These are phyloP conservation scores for Diphasiastrum complanatum DNA, from an alignment of 83 land plant genomes.

Conservation along the genomic window DNA sequence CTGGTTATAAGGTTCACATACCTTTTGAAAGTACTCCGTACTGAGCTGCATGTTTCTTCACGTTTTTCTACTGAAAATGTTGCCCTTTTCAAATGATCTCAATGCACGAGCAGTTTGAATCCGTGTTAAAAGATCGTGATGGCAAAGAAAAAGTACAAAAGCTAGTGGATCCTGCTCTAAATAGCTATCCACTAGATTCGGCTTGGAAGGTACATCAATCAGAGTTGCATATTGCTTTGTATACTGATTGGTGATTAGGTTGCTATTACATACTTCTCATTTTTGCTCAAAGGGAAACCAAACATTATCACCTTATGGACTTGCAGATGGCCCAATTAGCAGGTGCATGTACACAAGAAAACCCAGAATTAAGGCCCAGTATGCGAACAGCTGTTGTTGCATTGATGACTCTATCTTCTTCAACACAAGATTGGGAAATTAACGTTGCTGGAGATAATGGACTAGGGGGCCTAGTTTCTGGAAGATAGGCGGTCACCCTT, in stretches of 20 bases:
- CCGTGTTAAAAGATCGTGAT: conserved; percentile 21
- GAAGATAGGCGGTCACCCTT: too few species aligned
- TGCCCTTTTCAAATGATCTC: background rate
- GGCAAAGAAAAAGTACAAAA: conserved; percentile 29
- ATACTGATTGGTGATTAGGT: background rate
- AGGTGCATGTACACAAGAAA: conserved; percentile 63
- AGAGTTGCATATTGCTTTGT: background rate
- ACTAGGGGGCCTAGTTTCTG: too few species aligned
- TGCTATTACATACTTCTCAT: conserved; percentile 2
- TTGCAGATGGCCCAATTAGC: conserved; percentile 77
- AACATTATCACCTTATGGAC: background rate
- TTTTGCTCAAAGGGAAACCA: background rate
- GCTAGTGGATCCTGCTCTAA: conserved; percentile 39
- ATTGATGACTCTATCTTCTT: conserved; percentile 61
- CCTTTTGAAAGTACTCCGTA: background rate
- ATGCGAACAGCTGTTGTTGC: conserved; percentile 77
- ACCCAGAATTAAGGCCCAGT: conserved; percentile 64
- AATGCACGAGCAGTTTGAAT: conserved; percentile 29
- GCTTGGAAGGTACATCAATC: conserved; percentile 32
- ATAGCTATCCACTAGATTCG: conserved; percentile 36
- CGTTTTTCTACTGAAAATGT: background rate
- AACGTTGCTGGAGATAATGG: too few species aligned
- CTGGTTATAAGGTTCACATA: background rate
- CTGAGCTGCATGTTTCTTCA: too few species aligned
- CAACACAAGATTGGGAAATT: conserved; percentile 65